Conservation (phyloP, 2,329 filamentous ascomycete genomes). For the Colletotrichum plurivorum region DNA sequence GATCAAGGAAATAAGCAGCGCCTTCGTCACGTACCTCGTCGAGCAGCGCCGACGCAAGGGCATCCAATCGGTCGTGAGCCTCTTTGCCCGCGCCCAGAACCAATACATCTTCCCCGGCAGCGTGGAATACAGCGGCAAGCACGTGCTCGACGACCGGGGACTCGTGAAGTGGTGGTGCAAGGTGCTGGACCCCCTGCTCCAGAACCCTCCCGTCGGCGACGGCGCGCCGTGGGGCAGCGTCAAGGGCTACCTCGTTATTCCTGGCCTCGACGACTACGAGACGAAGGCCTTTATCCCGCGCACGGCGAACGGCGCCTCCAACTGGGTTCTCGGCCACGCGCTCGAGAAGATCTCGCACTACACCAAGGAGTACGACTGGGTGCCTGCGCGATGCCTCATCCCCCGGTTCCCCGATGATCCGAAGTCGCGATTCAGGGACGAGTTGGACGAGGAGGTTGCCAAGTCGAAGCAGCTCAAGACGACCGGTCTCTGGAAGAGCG, state of each 20-base stretch:
- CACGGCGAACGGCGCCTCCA: conserved; percentile 61
- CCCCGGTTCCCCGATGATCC: conserved; percentile 96
- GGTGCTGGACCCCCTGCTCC: conserved; percentile 83
- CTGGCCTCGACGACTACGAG: conserved; percentile 87
- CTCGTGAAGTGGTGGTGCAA: conserved; percentile 97
- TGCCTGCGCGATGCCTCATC: conserved; percentile 86
- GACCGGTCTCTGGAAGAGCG: conserved; percentile 83
- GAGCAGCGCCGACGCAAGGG: conserved; percentile 74
- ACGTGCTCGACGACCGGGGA: conserved; percentile 91
- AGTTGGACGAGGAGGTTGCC: conserved; percentile 87
- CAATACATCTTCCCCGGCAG: conserved; percentile 97
- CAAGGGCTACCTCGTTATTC: conserved; percentile 89
- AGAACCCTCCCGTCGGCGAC: conserved; percentile 55
- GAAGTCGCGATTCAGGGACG: conserved; percentile 89
- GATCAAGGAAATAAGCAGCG: conserved; percentile 79
- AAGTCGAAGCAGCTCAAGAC: conserved; percentile 68
- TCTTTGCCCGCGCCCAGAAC: conserved; percentile 92
- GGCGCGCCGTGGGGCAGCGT: conserved; percentile 58
- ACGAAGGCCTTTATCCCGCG: conserved; percentile 83
- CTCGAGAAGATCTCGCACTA: conserved; percentile 77
- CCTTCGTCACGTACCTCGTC: conserved; percentile 84
- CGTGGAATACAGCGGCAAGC: conserved; percentile 86
- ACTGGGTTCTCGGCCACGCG: conserved; percentile 80
- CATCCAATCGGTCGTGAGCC: conserved; percentile 82
- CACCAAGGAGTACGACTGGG: conserved; percentile 67